Base-by-base conservation (phyloP, 371 early-diverging fungal genomes). In the Saksenaea vasiformis region DNA sequence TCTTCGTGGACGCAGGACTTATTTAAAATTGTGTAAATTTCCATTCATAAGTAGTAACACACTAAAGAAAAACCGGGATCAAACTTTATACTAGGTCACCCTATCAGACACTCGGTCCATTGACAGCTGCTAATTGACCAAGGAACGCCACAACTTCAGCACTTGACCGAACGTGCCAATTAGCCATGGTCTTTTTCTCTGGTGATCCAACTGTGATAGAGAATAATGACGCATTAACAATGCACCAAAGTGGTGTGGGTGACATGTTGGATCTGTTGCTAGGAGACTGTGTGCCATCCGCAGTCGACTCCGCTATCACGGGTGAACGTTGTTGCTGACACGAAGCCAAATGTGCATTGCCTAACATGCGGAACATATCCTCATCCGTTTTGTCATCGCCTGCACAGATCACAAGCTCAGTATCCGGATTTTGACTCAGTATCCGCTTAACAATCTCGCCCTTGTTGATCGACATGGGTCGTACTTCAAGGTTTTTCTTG, bases 331-430 rank as follows among this genome's bases (percentile, higher is more conserved):
- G 39, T 54, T 60, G 60, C 61, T 69, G 69, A 28, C 63, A 64
- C 9, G 43, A 66, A 24, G 63, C 41, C 37, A 64, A 64, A 28
- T 67, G 65, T 5, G 56, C 31, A 28, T 62, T 57, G 13, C 67
- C 59, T 13, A 73, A 38, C 8, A 84, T 85, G 37, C 90, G 85
- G 76, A 92, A 92, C 97, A 98, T 97, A 70, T 97, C 98, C 71
- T 97, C 97, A 70, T 98, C 98, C 1, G 98, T 98, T 72, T 91
- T 88, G 72, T 98, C 98, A 71, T 98, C 98, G 15, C 98, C 98
- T 19, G 93, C 96, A 71, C 97, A 96, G 51, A 94, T 82, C n/a
- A 95, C 85, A 77, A 98, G 96, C 66, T 93, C 94, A 36, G 87
- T 87, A 54, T 87, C 86, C 0, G 88, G 84, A 56, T 79, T 77